These are phyloP conservation scores for Sanghuangporus sanghuang DNA, from an alignment of 1,284 basidiomycete species.

Conservation along the genomic window DNA sequence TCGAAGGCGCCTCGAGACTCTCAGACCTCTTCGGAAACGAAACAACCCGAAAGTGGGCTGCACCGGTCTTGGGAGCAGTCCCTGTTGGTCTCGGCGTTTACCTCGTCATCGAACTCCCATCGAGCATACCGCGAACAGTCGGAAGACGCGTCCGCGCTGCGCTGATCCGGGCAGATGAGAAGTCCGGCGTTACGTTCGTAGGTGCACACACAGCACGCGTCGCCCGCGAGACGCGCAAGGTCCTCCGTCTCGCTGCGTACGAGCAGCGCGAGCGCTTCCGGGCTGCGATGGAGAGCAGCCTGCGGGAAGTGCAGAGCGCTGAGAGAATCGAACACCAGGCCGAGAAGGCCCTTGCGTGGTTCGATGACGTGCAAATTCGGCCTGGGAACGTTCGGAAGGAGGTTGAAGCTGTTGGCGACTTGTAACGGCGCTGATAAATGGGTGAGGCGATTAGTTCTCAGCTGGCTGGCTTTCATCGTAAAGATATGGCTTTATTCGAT, in stretches of 20 bases:
- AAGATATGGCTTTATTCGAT: neutral
- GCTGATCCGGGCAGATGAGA: conserved; percentile 35
- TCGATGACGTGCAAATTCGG: conserved; percentile 53
- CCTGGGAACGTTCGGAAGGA: conserved; percentile 52
- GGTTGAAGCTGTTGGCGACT: conserved; percentile 24
- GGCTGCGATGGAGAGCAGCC: conserved; percentile 72
- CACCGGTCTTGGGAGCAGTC: conserved; percentile 75
- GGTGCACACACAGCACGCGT: conserved; percentile 72
- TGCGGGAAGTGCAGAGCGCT: conserved; percentile 70
- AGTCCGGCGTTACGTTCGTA: conserved; percentile 49
- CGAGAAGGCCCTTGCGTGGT: conserved; percentile 68
- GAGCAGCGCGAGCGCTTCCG: conserved; percentile 86
- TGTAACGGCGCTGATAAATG: neutral
- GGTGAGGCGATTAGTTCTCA: neutral
- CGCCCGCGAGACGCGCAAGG: conserved; percentile 88
- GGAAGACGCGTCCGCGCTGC: conserved; percentile 71
- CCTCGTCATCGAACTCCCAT: conserved; percentile 85
- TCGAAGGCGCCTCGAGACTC: conserved; percentile 73
- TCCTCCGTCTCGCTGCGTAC: conserved; percentile 89
- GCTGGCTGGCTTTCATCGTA: neutral
- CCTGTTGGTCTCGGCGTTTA: conserved; percentile 78
- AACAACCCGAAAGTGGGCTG: conserved; percentile 81
- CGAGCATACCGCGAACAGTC: conserved; percentile 87
- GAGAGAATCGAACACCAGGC: conserved; percentile 75
- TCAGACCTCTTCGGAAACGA: conserved; percentile 83